phyloP scores from a whole-genome alignment of 192 early-diverging fungal species.

The Rhizoclosmatium sp. region DNA sequence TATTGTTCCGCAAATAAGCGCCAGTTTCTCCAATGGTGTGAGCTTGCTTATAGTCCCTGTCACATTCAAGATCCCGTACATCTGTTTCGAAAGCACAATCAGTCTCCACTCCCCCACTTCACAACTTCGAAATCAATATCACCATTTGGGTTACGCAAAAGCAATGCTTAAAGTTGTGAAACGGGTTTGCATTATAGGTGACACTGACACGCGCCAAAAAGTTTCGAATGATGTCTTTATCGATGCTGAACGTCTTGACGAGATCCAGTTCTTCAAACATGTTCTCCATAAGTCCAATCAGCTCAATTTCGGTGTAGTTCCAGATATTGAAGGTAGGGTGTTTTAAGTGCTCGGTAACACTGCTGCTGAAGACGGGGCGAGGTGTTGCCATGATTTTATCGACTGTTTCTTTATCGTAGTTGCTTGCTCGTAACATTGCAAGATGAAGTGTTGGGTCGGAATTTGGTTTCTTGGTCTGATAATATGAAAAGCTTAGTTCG shows the following conservation, averaged over 20 bases:
- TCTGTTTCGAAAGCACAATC: slow-evolving; percentile 27
- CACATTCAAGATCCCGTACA: slow-evolving; percentile 51
- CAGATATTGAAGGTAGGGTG: slow-evolving; percentile 57
- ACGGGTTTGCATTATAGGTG: slow-evolving; percentile 51
- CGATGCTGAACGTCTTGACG: slow-evolving; percentile 45
- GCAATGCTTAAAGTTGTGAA: slow-evolving; percentile 60
- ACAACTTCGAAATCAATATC: slow-evolving; percentile 1
- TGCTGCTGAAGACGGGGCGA: slow-evolving; percentile 35
- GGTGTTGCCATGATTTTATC: slow-evolving; percentile 25
- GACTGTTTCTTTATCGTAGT: slow-evolving; percentile 10
- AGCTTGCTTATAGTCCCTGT: slow-evolving; percentile 48
- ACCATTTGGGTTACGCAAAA: slow-evolving; percentile 61
- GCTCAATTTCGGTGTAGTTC: slow-evolving; percentile 53
- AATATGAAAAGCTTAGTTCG: slow-evolving; percentile 1
- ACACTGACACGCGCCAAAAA: slow-evolving; percentile 45
- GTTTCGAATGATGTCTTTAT: slow-evolving; percentile 20
- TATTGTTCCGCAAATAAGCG: slow-evolving; percentile 44
- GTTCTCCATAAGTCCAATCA: slow-evolving; percentile 47
- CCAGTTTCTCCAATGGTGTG: slow-evolving; percentile 48
- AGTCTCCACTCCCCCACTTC: neutral
- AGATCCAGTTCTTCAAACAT: slow-evolving; percentile 54
- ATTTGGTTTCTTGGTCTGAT: slow-evolving; percentile 23
- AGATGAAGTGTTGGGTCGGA: slow-evolving; percentile 35
- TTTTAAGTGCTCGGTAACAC: slow-evolving; percentile 43
- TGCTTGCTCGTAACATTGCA: slow-evolving; percentile 20